These are phyloP conservation scores for Asparagopsis taxiformis DNA, from an alignment of 31 red algal genomes.

Conservation along the genomic window DNA sequence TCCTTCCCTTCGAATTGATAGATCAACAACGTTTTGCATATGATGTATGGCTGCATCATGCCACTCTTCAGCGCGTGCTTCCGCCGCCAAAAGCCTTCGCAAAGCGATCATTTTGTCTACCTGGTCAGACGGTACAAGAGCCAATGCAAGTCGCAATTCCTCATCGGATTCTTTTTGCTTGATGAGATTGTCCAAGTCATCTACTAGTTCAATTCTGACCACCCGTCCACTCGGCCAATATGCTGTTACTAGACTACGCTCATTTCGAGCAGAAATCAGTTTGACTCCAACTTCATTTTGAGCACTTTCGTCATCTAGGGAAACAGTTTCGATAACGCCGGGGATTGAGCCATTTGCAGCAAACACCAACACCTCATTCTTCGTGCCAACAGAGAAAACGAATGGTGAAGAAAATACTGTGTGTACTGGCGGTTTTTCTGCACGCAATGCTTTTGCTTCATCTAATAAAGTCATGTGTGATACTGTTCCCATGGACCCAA, in stretches of 20 bases:
- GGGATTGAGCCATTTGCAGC: conserved; percentile 61
- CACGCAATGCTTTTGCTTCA: conserved; percentile 37
- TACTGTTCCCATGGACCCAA: conserved; percentile 53
- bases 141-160: conserved; percentile 51
- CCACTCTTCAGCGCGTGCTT: conserved; percentile 65
- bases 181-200: conserved; percentile 46
- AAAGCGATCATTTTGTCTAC: conserved; percentile 42
- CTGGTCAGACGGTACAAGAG: conserved; percentile 62
- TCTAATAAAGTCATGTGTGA: conserved; percentile 53
- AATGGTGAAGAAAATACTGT: conserved; percentile 73
- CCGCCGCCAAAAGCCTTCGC: conserved; percentile 27
- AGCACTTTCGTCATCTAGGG: conserved; percentile 30
- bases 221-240: conserved; percentile 64
- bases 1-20: conserved; percentile 31
- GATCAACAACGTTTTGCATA: conserved; percentile 68
- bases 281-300: conserved; percentile 32
- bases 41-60: conserved; percentile 75
- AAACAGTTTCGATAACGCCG: conserved; percentile 49
- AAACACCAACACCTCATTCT: conserved; percentile 65
- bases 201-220: conserved; percentile 34
- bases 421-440: conserved; percentile 46
- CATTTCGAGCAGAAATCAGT: conserved; percentile 24
- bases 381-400: conserved; percentile 39
- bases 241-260: conserved; percentile 21
- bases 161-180: conserved; percentile 49